A percentile compares a stretch with the other conserved stretches of the same genome.
Conservation (phyloP, 768 basidiomycete species). For the Wakefieldia striispora region DNA sequence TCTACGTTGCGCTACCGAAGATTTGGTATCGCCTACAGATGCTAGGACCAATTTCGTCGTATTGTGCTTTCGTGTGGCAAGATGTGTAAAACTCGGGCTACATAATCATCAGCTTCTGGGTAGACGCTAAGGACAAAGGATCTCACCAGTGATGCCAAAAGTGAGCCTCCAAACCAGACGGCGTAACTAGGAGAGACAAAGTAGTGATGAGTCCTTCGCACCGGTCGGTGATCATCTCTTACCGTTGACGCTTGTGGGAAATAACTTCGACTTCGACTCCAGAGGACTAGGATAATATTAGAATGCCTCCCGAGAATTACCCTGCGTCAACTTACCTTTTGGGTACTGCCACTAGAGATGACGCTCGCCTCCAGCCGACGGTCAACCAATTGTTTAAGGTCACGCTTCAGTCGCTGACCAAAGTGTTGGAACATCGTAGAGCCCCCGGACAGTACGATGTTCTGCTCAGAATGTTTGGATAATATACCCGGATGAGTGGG, state of each 20-base stretch:
- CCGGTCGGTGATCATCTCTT: conserved; percentile 13
- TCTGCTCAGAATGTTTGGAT: conserved; percentile 44
- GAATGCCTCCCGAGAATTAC: neutral
- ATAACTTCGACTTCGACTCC: conserved; percentile 99
- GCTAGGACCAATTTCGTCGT: conserved; percentile 89
- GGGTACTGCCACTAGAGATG: conserved; percentile 65
- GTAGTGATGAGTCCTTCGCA: conserved; percentile 3
- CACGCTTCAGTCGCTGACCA: conserved; percentile 93
- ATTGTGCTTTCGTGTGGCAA: conserved; percentile 92
- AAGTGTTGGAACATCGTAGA: conserved; percentile 99
- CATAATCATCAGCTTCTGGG: conserved; percentile 3
- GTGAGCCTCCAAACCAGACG: conserved; percentile 97
- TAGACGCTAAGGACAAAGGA: neutral
- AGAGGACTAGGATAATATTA: conserved; percentile 60
- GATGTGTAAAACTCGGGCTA: conserved; percentile 95
- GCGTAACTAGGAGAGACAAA: conserved; percentile 57
- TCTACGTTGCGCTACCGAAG: conserved; percentile 82
- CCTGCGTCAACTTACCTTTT: conserved; percentile 53
- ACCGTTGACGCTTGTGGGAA: conserved; percentile 96
- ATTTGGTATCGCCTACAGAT: conserved; percentile 93
- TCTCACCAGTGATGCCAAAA: conserved; percentile 87
- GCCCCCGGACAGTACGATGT: conserved; percentile 95
- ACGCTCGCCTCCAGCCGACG: conserved; percentile 80
- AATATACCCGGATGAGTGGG: neutral
- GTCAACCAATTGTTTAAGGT: conserved; percentile 92